Evolutionary conservation across 78 protist genomes (phyloP).

Genomic region (Dictyostelium brefeldianum): DNA sequence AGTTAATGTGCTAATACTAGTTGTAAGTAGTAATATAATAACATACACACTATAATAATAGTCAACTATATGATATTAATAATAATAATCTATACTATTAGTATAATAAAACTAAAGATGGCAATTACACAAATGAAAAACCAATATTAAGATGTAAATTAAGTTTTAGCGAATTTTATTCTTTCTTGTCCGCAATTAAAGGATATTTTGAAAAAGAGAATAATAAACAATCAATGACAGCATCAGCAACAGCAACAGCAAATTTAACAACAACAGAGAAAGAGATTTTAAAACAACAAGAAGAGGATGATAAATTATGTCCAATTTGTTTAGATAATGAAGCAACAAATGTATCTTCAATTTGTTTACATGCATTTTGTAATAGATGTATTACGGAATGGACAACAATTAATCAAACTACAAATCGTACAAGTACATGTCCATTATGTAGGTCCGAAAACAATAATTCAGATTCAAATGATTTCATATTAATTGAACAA

Average conservation of each 20-base stretch:
- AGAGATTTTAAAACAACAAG: neutral
- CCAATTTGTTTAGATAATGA: conserved; percentile 33
- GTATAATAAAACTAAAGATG: neutral
- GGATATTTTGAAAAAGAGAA: neutral
- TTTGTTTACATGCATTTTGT: conserved; percentile 37
- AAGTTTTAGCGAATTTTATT: conserved; percentile 38
- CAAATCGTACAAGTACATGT: neutral
- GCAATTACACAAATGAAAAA: neutral
- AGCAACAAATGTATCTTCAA: conserved; percentile 6
- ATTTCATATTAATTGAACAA: conserved; percentile 9
- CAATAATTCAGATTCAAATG: neutral
- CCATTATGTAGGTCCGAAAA: conserved; percentile 26
- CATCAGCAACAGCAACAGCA: neutral
- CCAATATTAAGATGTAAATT: conserved; percentile 2
- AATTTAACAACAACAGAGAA: neutral
- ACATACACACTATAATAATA: too few relatives aligned
- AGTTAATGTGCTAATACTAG: neutral
- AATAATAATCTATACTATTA: neutral
- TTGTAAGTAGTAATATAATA: conserved; percentile 20
- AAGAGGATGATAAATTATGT: conserved; percentile 19
- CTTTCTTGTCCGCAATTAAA: neutral
- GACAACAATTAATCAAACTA: neutral
- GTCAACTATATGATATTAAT: neutral
- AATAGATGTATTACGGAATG: conserved; percentile 1
- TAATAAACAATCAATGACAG: neutral